phyloP scores from a whole-genome alignment of 2,329 filamentous ascomycete species.

The Neonectria hederae region DNA sequence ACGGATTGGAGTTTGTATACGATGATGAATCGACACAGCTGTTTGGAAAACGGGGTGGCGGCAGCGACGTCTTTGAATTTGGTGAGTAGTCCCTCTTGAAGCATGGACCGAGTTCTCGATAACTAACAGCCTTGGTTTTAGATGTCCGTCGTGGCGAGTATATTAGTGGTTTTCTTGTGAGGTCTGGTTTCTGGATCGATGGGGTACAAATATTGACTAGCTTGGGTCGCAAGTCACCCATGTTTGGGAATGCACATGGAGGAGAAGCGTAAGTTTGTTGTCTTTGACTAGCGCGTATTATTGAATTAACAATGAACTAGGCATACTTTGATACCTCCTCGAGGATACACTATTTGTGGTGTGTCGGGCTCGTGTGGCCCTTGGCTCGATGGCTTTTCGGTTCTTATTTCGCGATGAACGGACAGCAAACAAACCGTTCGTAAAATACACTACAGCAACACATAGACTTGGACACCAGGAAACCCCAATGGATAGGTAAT shows the following conservation, averaged over 20 bases:
- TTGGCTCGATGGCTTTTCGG: constrained; percentile 87
- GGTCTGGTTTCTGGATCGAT: constrained; percentile 85
- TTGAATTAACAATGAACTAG: constrained; percentile 57
- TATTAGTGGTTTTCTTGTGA: constrained; percentile 84
- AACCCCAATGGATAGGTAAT: constrained; percentile 27
- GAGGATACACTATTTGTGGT: constrained; percentile 88
- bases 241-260: constrained; percentile 83
- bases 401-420: constrained; percentile 67
- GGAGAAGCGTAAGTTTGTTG: constrained; percentile 77
- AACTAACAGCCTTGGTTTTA: constrained; percentile 50
- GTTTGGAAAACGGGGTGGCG: constrained; percentile 80
- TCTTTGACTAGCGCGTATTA: background rate
- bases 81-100: constrained; percentile 59
- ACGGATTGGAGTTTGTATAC: constrained; percentile 92
- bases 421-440: constrained; percentile 13
- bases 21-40: constrained; percentile 86
- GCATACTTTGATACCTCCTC: constrained; percentile 86
- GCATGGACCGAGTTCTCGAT: background rate
- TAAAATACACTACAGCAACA: constrained; percentile 25
- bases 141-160: constrained; percentile 88
- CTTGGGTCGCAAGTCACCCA: constrained; percentile 82
- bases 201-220: constrained; percentile 91
- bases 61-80: constrained; percentile 79
- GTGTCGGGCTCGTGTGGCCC: constrained; percentile 81
- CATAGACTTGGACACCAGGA: constrained; percentile 18